Evolutionary conservation across 2,329 filamentous ascomycete species (phyloP), one percentile per base, ranked within the genome.

Genomic region (Colletotrichum falcatum): DNA sequence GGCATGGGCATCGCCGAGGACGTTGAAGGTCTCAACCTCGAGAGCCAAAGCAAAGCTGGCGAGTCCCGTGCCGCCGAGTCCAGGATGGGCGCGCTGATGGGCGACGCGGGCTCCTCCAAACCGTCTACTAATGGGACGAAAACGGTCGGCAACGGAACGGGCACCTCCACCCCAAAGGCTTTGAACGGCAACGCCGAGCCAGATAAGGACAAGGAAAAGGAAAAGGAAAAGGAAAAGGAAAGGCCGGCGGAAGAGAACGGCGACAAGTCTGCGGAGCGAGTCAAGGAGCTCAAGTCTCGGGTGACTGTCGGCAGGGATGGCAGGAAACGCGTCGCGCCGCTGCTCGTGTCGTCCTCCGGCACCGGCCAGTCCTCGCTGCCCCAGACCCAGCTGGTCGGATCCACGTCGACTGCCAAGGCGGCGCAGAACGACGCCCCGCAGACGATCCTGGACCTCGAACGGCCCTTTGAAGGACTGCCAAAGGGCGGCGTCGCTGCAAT

Each of bases 31-130:
- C 82, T 98, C 53, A 86, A 93, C 46, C 83, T 99, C 0, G 96
- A 99, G 81, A 94, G 97, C 75, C 92, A 91, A 78, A 97, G 94
- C 82, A 98, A 97, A 78, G 94, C 92, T 53, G 95, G 92, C 28
- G 96, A 99, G 79, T 88, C 95, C 39, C 93, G 92, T 73, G 95
- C 92, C 6, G 95, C 95, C 0, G 94, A 99, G 81, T 96, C 94
- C 2, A 90, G 95, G 74, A 99, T 99, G 96, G 96, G 96, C 16
- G 95, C 95, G n/a, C 83, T 99, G 46, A 99, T 99, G 96, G 95
- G 95, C 7, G 95, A 97, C 77, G 87, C 88, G 23, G 86, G 86
- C 62, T 80, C 87, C 4, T 83, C 85, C 4, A 89, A 89, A 5
- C 80, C 83, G 63, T 83, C 78, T n/a, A 81, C 83, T 33, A 88